phyloP scores from a whole-genome alignment of 1,284 basidiomycete species.

The Apiotrichum siamense region DNA sequence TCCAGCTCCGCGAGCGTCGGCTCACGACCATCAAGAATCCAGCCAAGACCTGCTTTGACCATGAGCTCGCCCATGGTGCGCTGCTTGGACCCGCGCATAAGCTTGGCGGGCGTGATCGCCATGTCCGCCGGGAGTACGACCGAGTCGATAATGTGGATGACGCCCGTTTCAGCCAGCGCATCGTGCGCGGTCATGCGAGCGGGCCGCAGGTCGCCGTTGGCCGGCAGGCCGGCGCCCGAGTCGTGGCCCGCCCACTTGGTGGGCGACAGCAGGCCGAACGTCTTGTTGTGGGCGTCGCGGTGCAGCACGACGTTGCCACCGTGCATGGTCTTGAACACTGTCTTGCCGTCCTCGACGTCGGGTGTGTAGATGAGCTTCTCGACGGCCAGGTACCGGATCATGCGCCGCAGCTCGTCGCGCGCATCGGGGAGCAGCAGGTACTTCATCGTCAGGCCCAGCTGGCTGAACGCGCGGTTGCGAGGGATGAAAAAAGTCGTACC shows the following conservation, averaged over 20 bases:
- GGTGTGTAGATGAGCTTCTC: conserved; percentile 68
- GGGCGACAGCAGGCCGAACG: conserved; percentile 27
- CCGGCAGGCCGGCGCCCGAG: conserved; percentile 47
- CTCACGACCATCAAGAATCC: conserved; percentile 77
- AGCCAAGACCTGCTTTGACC: conserved; percentile 73
- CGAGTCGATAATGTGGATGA: conserved; percentile 78
- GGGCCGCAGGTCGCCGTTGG: conserved; percentile 40
- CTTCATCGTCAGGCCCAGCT: conserved; percentile 79
- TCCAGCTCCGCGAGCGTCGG: conserved; percentile 55
- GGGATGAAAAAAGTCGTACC: conserved; percentile 82
- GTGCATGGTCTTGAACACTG: conserved; percentile 41
- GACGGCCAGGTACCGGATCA: conserved; percentile 80
- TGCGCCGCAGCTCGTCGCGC: conserved; percentile 69
- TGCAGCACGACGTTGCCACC: conserved; percentile 47
- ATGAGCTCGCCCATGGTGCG: conserved; percentile 82
- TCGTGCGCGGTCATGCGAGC: conserved; percentile 50
- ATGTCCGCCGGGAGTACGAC: conserved; percentile 85
- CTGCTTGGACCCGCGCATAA: conserved; percentile 79
- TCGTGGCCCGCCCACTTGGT: conserved; percentile 37
- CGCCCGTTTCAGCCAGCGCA: conserved; percentile 73
- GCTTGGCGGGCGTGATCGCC: conserved; percentile 76
- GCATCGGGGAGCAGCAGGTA: conserved; percentile 68
- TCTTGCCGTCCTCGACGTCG: conserved; percentile 38
- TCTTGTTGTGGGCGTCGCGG: conserved; percentile 20
- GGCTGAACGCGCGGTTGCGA: conserved; percentile 77